Conservation (phyloP, 495 filamentous ascomycete genomes). For the Annulohypoxylon nitens region DNA sequence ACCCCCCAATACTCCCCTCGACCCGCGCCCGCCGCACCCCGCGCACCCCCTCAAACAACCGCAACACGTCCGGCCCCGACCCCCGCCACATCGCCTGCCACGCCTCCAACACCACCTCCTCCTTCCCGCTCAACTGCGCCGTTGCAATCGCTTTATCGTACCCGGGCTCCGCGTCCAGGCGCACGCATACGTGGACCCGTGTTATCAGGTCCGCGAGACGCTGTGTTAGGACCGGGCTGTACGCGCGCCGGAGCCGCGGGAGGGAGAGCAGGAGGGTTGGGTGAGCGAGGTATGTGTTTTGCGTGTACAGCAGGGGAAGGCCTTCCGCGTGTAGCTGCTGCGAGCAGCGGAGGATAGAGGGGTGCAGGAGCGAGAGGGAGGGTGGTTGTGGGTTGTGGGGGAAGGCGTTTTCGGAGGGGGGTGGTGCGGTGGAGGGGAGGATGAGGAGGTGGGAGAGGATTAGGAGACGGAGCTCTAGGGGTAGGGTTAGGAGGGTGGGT, state of each 20-base stretch:
- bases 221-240: slow-evolving; percentile 51
- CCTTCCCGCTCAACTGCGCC: slow-evolving; percentile 57
- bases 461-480: slow-evolving; percentile 64
- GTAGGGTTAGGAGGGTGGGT: slow-evolving; percentile 57
- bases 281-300: slow-evolving; percentile 67
- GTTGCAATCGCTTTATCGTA: slow-evolving; percentile 47
- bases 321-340: slow-evolving; percentile 59
- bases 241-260: slow-evolving; percentile 56
- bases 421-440: slow-evolving; percentile 45
- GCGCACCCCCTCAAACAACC: slow-evolving; percentile 64
- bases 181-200: slow-evolving; percentile 59
- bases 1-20: slow-evolving; percentile 56
- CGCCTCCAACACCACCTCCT: slow-evolving; percentile 61
- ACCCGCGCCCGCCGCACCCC: slow-evolving; percentile 61
- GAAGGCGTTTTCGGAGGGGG: slow-evolving; percentile 27
- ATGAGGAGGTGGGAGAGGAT: slow-evolving; percentile 63
- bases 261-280: slow-evolving; percentile 58
- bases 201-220: slow-evolving; percentile 53
- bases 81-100: slow-evolving; percentile 62
- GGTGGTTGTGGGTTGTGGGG: slow-evolving; percentile 13
- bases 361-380: slow-evolving; percentile 46
- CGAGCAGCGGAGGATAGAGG: slow-evolving; percentile 59
- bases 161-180: slow-evolving; percentile 62
- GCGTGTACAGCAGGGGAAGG: slow-evolving; percentile 60
- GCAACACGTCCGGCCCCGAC: slow-evolving; percentile 55